Conservation (phyloP, 768 basidiomycete genomes). For the Brasilioporus rufonigricans region DNA sequence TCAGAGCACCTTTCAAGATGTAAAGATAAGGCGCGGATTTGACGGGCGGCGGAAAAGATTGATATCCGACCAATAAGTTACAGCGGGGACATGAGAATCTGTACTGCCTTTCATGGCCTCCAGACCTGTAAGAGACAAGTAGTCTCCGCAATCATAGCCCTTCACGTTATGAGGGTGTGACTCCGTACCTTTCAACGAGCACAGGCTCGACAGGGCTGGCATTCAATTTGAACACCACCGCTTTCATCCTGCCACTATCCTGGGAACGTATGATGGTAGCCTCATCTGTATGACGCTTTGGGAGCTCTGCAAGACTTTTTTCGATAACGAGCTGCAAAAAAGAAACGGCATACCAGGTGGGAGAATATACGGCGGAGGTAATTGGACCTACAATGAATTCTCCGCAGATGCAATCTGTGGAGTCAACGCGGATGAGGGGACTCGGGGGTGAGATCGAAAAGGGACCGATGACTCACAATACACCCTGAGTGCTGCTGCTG, state of each 20-base stretch:
- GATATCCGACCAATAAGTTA: conserved; percentile 59
- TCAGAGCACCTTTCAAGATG: conserved; percentile 76
- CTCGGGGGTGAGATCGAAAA: background rate
- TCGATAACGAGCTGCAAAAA: conserved; percentile 72
- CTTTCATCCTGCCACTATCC: conserved; percentile 53
- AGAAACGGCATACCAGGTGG: background rate
- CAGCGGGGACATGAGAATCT: conserved; percentile 58
- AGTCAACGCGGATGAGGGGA: conserved; percentile 12
- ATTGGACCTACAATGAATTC: conserved; percentile 72
- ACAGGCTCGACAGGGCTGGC: conserved; percentile 66
- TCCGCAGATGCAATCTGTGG: conserved; percentile 80
- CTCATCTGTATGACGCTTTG: conserved; percentile 72
- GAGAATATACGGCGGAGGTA: background rate
- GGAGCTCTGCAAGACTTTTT: conserved; percentile 65
- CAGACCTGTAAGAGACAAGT: conserved; percentile 40
- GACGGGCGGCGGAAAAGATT: conserved; percentile 69
- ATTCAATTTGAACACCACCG: conserved; percentile 85
- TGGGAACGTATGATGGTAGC: conserved; percentile 78
- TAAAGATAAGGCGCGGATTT: conserved; percentile 81
- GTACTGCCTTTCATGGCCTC: conserved; percentile 75
- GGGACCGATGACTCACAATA: conserved; percentile 57
- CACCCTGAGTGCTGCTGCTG: conserved; percentile 71
- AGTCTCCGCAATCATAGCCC: conserved; percentile 15
- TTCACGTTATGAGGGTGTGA: conserved; percentile 11
- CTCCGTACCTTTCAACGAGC: conserved; percentile 71